These are phyloP conservation scores for Nadsonia fulvescens DNA, from an alignment of 805 yeast genomes.

Conservation along the genomic window DNA sequence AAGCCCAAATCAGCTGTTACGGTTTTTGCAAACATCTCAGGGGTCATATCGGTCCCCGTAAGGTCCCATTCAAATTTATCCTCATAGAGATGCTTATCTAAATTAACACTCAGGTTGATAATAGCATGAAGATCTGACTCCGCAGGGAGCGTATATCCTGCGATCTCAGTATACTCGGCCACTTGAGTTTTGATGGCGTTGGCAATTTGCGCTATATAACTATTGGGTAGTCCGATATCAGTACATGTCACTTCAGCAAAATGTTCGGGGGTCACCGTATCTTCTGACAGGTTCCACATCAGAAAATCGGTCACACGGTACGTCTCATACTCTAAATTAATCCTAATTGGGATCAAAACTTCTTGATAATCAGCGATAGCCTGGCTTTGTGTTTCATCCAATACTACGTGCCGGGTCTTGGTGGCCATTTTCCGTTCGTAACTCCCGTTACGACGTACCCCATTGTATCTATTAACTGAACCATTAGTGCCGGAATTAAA, in stretches of 20 bases:
- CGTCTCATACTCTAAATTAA: conserved; percentile 38
- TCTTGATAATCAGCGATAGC: conserved; percentile 4
- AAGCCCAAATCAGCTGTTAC: conserved; percentile 78
- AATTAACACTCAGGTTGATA: conserved; percentile 61
- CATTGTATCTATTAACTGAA: conserved; percentile 5
- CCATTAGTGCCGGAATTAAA: conserved; percentile 1
- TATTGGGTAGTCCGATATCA: conserved; percentile 65
- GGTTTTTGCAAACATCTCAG: conserved; percentile 66
- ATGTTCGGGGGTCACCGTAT: conserved; percentile 50
- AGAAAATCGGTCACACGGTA: conserved; percentile 42
- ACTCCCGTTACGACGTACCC: conserved; percentile 10
- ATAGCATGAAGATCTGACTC: conserved; percentile 58
- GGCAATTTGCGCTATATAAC: conserved; percentile 42
- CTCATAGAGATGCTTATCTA: conserved; percentile 69
- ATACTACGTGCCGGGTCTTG: conserved; percentile 20
- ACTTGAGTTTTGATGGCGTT: conserved; percentile 64
- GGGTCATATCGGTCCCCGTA: conserved; percentile 31
- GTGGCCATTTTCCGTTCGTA: conserved; percentile 22
- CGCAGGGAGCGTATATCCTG: conserved; percentile 46
- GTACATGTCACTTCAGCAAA: conserved; percentile 60
- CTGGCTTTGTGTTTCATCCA: conserved; percentile 2
- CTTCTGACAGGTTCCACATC: conserved; percentile 57
- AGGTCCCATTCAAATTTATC: conserved; percentile 95
- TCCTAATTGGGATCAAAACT: conserved; percentile 43
- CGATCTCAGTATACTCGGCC: conserved; percentile 50